phyloP scores from a whole-genome alignment of 2,329 filamentous ascomycete genomes.

The Dryadomyces quercus-mongolicae region DNA sequence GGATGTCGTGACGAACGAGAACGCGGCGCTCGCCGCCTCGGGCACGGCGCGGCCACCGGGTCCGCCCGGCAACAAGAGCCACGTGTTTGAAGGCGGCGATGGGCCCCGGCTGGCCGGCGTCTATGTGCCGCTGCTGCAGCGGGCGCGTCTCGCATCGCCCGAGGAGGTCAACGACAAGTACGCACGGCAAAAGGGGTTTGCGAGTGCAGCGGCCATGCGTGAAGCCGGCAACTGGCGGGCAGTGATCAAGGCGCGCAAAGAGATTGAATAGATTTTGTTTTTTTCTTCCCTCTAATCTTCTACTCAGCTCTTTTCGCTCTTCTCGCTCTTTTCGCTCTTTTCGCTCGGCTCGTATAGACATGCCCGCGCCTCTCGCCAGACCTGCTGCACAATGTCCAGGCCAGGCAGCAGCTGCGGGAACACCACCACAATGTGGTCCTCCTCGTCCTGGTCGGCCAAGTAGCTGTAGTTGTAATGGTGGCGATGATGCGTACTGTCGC shows the following conservation, averaged over 20 bases:
- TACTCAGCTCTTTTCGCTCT: background rate
- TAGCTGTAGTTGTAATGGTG: too few species aligned
- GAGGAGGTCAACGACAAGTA: slow-evolving; percentile 48
- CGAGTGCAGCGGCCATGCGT: slow-evolving; percentile 35
- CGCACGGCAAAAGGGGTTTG: slow-evolving; percentile 48
- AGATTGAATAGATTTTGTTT: background rate
- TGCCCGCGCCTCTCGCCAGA: slow-evolving; percentile 75
- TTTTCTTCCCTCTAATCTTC: background rate
- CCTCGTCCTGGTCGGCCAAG: slow-evolving; percentile 42
- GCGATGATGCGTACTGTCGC: background rate
- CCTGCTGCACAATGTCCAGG: slow-evolving; percentile 65
- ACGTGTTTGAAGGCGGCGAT: slow-evolving; percentile 45
- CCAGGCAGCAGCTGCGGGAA: slow-evolving; percentile 73
- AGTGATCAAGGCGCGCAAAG: slow-evolving; percentile 17
- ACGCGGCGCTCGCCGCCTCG: background rate
- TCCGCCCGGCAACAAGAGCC: slow-evolving; percentile 15
- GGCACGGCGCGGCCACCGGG: slow-evolving; percentile 12
- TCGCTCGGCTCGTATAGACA: slow-evolving; percentile 58
- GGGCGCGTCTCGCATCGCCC: slow-evolving; percentile 33
- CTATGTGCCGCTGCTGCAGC: slow-evolving; percentile 45
- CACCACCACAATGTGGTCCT: slow-evolving; percentile 84
- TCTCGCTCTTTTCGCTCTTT: background rate
- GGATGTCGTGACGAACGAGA: slow-evolving; percentile 35
- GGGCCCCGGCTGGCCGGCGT: slow-evolving; percentile 33
- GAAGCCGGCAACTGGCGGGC: slow-evolving; percentile 22